Base-by-base conservation (phyloP, 2,329 filamentous ascomycete species). In the Diaporthe helianthi region DNA sequence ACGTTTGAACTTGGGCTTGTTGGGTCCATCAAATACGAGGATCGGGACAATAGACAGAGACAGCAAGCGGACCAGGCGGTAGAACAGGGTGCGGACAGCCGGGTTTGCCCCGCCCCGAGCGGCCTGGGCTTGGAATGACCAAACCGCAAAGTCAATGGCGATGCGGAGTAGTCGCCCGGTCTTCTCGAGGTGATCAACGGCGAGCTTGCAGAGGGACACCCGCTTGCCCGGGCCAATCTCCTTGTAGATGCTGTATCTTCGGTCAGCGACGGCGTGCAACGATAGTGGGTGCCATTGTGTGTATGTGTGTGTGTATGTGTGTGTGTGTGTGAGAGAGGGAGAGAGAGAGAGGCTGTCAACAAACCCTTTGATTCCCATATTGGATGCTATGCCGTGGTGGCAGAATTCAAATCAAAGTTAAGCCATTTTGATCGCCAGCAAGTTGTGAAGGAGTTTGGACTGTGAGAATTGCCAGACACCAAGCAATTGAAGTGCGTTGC, bases 131-230 rank as follows among this genome's bases (percentile, higher is more conserved):
- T 99, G 96, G 76, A 97, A 98, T 53, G 97, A 92, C 96, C 96
- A 99, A 77, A 99, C 98, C 3, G 94, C 93, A 74, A 97, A 92
- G 78, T 99, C 96, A 73, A 99, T 92, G 47, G 96, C 96, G 55
- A 99, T 85, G 49, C 94, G 91, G 49, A 98, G 83, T 0, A 94
- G 94, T 1, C 90, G 87, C 29, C 87, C 86, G 13, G 88, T 89
- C 66, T 85, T 80, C 75, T 93, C 88, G 72, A 97, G 87, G 74
- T 93, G 91, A 58, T 94, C 88, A 54, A 94, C 85, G 36, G 94
- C 92, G 63, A 98, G 86, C 76, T 93, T 97, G 41, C 92, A 89
- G 12, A 99, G 85, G 22, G 96, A 91, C 67, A 97, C 85, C 70
- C 94, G 88, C 76, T 92, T 86, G 67, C 94, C 93, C 10, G 90